Evolutionary conservation across 192 early-diverging fungal genomes (phyloP).

Genomic region (Coemansia sp.): DNA sequence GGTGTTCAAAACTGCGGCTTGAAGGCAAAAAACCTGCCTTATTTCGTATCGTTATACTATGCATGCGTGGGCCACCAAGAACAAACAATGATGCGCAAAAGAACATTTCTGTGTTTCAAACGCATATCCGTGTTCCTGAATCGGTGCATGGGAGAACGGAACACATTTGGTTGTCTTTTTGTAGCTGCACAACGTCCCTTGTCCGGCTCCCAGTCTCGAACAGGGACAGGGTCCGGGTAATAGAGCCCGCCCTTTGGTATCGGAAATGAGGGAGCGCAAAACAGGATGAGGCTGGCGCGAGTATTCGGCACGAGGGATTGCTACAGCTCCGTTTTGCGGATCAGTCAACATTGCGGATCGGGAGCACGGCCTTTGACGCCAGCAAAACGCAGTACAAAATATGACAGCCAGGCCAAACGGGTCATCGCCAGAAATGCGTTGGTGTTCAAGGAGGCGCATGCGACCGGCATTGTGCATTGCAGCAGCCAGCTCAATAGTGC

Average conservation of each 20-base stretch:
- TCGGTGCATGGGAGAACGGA: background rate
- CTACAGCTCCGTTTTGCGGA: background rate
- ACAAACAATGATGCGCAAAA: constrained; percentile 6
- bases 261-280: too few species aligned
- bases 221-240: too few species aligned
- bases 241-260: too few species aligned
- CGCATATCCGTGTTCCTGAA: background rate
- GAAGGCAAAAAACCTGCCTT: too few species aligned
- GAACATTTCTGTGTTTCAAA: background rate
- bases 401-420: background rate
- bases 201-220: too few species aligned
- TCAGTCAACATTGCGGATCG: constrained; percentile 1
- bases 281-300: too few species aligned
- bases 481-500: constrained; percentile 6
- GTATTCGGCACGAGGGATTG: background rate
- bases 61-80: background rate
- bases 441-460: constrained; percentile 13
- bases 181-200: too few species aligned
- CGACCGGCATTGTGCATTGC: constrained; percentile 13
- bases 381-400: background rate
- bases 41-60: too few species aligned
- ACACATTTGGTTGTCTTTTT: background rate
- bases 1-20: background rate
- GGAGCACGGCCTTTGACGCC: background rate
- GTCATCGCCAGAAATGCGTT: background rate